Percentiles rank a stretch among this genome's conserved stretches.
Evolutionary conservation across 345 rosid genomes (phyloP).

Genomic region (Cardamine chenopodiifolia): DNA sequence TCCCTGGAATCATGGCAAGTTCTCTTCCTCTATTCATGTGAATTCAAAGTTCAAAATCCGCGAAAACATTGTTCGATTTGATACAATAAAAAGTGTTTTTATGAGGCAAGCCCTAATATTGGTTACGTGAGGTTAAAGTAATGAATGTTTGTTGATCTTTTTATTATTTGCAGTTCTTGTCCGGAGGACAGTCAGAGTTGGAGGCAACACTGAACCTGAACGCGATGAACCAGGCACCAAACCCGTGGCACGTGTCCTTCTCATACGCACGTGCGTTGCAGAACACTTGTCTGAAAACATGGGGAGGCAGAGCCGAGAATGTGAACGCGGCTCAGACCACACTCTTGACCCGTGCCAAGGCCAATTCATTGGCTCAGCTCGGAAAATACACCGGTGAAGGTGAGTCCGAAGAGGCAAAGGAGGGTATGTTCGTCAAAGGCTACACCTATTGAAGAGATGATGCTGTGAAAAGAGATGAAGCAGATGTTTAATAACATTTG

Average conservation of each 20-base stretch:
- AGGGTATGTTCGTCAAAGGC: slow-evolving; percentile 91
- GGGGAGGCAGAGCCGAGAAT: slow-evolving; percentile 91
- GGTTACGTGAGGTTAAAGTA: slow-evolving; percentile 19
- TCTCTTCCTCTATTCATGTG: not conserved
- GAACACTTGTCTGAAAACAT: slow-evolving; percentile 90
- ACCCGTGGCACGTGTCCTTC: slow-evolving; percentile 98
- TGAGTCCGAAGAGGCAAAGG: slow-evolving; percentile 92
- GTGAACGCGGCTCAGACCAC: slow-evolving; percentile 79
- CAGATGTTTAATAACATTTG: slow-evolving; percentile 28
- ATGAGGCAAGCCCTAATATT: slow-evolving; percentile 4
- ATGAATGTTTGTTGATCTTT: not conserved
- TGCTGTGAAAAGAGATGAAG: slow-evolving; percentile 34
- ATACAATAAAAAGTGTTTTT: not conserved
- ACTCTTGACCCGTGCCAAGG: slow-evolving; percentile 73
- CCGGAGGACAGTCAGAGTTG: slow-evolving; percentile 98
- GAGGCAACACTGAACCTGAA: slow-evolving; percentile 96
- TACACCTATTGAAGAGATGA: slow-evolving; percentile 60
- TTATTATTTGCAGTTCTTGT: slow-evolving; percentile 70
- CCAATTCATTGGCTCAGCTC: slow-evolving; percentile 94
- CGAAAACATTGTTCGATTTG: not conserved
- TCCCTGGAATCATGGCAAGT: slow-evolving; percentile 98
- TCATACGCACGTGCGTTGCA: slow-evolving; percentile 96
- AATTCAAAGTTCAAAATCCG: not conserved
- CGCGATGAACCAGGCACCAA: slow-evolving; percentile 88
- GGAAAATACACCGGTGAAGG: slow-evolving; percentile 91